Base-by-base conservation (phyloP, 2,329 filamentous ascomycete species). In the Aspergillus sp. region DNA sequence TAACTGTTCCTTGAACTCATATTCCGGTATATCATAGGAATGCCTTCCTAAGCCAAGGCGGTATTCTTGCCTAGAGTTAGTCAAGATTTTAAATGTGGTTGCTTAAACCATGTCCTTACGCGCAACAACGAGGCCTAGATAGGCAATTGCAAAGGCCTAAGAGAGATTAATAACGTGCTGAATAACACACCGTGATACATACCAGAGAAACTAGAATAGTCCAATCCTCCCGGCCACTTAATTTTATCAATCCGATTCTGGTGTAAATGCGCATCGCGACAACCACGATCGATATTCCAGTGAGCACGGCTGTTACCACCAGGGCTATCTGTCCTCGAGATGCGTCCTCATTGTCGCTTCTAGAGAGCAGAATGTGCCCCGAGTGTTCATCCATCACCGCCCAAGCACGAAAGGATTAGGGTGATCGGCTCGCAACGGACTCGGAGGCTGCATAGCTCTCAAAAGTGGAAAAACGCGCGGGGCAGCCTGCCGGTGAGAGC, bases 161-260 rank as follows among this genome's bases (percentile, higher is more conserved):
- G 12, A 37, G n/a, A 22, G 17, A 20, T 39, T 30, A 47, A 19
- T 19, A 15, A 30, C 5, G 33, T 40, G 17, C 9, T 4, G 9
- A 24, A 33, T 47, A 44, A 9, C 8, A 7, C 5, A 12, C 13
- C 4, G 17, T 7, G 19, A 17, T 15, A 48, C 66, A 30, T 58
- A 70, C 65, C 61, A 71, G 30, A 48, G 70, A 65, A 17, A 61
- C 48, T 5, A 71, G 13, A 56, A 73, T 70, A n/a, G 62, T 64
- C 63, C 65, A 71, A 54, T 73, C 70, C 53, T 73, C 70, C n/a
- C 65, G 68, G n/a, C 70, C 70, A 30, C 63, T 70, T n/a, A 65
- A 53, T 46, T 71, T 72, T 62, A 72, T 67, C 54, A 73, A 48
- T 1, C 67, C 64, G 15, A 66, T 33, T 39, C 70, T 62, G 12